A percentile compares a stretch with the other conserved stretches of the same genome.
phyloP scores from a whole-genome alignment of 257 asterid species.

The Datura wrightii region DNA sequence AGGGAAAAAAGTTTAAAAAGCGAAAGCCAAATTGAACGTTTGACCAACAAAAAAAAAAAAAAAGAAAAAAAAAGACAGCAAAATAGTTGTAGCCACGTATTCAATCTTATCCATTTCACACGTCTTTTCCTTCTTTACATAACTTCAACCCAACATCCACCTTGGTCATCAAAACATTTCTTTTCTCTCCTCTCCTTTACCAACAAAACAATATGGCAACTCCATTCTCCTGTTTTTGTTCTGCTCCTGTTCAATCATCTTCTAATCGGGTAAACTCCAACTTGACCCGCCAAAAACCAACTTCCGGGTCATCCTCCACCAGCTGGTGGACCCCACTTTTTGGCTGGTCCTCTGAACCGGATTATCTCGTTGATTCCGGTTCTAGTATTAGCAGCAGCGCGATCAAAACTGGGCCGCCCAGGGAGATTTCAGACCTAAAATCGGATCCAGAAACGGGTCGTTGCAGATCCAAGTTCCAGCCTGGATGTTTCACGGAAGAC shows the following conservation, averaged over 20 bases:
- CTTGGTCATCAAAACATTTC: background rate
- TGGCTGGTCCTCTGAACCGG: conserved; percentile 66
- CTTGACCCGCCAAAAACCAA: conserved; percentile 26
- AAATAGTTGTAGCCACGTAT: conserved; percentile 29
- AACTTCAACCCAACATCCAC: background rate
- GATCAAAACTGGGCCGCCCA: background rate
- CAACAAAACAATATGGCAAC: conserved; percentile 37
- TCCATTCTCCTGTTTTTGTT: conserved; percentile 33
- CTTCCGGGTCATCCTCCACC: conserved; percentile 35
- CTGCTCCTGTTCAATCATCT: conserved; percentile 39
- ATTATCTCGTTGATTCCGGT: conserved; percentile 44
- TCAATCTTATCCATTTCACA: conserved; percentile 39
- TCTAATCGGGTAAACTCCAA: conserved; percentile 20
- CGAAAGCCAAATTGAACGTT: conserved; percentile 12
- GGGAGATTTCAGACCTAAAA: conserved; percentile 26
- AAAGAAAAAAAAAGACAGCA: background rate
- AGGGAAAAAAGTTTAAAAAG: conserved; percentile 27
- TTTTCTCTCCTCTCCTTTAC: background rate
- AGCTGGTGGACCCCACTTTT: conserved; percentile 76
- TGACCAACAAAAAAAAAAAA: background rate
- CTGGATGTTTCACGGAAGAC: conserved; percentile 67
- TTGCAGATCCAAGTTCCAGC: conserved; percentile 47
- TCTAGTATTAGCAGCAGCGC: background rate
- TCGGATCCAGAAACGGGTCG: conserved; percentile 29
- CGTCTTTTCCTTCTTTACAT: background rate